These are phyloP conservation scores for Phytophthora multivora DNA, from an alignment of 352 stramenopile species.

Conservation along the genomic window DNA sequence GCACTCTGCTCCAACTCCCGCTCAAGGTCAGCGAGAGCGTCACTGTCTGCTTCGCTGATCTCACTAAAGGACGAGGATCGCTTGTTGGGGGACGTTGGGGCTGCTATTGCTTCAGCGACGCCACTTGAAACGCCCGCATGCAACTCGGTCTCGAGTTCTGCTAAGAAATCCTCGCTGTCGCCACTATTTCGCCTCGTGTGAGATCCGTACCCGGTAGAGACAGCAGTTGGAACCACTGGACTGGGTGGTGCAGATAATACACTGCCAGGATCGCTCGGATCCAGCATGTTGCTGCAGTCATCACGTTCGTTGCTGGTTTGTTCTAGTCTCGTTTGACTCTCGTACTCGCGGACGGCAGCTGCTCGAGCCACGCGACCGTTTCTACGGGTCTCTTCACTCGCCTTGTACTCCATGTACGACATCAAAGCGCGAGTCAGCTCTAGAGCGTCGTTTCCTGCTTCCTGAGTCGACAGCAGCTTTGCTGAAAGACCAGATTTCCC, in stretches of 20 bases:
- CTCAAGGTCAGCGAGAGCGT: slow-evolving; percentile 51
- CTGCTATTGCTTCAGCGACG: not conserved
- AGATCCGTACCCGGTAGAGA: slow-evolving; percentile 3
- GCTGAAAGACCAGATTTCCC: not conserved
- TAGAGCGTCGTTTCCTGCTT: slow-evolving; percentile 13
- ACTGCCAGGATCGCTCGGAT: slow-evolving; percentile 16
- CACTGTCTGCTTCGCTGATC: slow-evolving; percentile 37
- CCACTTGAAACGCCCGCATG: slow-evolving; percentile 24
- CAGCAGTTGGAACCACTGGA: slow-evolving; percentile 1
- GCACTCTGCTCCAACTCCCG: slow-evolving; percentile 42
- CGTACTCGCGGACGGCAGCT: slow-evolving; percentile 23
- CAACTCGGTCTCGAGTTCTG: slow-evolving; percentile 33
- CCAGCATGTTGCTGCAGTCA: slow-evolving; percentile 9
- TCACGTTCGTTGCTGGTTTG: slow-evolving; percentile 4
- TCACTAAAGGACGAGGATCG: not conserved
- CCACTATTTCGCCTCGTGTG: not conserved
- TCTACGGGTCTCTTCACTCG: slow-evolving; percentile 24
- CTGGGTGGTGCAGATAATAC: slow-evolving; percentile 10
- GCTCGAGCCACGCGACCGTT: slow-evolving; percentile 21
- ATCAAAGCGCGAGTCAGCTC: slow-evolving; percentile 16
- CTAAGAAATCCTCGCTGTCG: slow-evolving; percentile 26
- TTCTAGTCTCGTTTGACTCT: slow-evolving; percentile 10
- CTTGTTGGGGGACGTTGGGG: slow-evolving; percentile 1
- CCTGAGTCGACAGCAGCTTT: slow-evolving; percentile 5
- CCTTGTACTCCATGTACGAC: slow-evolving; percentile 33